Evolutionary conservation across 176 grass and related monocot species (phyloP).

Genomic region (Stipa capillata): DNA sequence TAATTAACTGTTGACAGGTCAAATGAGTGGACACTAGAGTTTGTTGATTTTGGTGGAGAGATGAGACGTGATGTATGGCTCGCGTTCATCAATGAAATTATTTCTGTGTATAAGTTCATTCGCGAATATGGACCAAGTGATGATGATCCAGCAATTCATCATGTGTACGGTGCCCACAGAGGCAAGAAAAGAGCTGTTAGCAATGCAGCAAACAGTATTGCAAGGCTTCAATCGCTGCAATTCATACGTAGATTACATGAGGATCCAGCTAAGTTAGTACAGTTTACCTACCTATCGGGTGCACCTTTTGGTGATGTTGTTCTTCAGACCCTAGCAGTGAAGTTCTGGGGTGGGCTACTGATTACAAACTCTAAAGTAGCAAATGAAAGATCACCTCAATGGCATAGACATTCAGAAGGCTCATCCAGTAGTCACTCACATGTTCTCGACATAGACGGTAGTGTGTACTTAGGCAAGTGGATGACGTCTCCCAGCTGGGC

Average conservation of each 20-base stretch:
- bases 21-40: constrained; percentile 85
- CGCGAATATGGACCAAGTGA: constrained; percentile 66
- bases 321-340: constrained; percentile 82
- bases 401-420: constrained; percentile 53
- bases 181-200: constrained; percentile 74
- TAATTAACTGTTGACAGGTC: constrained; percentile 45
- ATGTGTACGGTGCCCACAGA: constrained; percentile 74
- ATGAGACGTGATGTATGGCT: constrained; percentile 92
- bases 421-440: constrained; percentile 41
- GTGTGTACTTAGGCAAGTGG: constrained; percentile 87
- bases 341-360: constrained; percentile 78
- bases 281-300: constrained; percentile 67
- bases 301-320: constrained; percentile 79
- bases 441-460: constrained; percentile 76
- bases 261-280: constrained; percentile 80
- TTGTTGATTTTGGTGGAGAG: constrained; percentile 96
- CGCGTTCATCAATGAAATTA: constrained; percentile 77
- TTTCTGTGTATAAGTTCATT: constrained; percentile 84
- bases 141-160: constrained; percentile 69
- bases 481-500: constrained; percentile 82
- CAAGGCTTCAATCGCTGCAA: constrained; percentile 91
- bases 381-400: constrained; percentile 31
- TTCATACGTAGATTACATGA: constrained; percentile 76
- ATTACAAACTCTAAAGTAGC: constrained; percentile 44
- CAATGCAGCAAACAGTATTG: constrained; percentile 74